These are phyloP conservation scores for Prillingera fragicola DNA, from an alignment of 1,284 basidiomycete species.

Conservation along the genomic window DNA sequence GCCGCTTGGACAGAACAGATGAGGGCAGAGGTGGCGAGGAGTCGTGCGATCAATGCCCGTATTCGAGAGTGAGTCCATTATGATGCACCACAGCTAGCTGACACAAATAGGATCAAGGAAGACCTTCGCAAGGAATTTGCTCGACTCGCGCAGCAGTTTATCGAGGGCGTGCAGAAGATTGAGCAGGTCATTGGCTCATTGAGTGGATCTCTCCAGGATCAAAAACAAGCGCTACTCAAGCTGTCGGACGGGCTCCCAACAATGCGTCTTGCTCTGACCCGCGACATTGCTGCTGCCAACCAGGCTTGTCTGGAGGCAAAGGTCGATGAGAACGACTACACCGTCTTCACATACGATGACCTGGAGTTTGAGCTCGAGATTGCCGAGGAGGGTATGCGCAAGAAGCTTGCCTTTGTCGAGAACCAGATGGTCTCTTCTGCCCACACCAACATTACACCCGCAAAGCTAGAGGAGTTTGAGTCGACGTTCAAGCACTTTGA, in stretches of 20 bases:
- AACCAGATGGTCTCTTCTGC: slow-evolving; percentile 80
- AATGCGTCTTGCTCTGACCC: slow-evolving; percentile 24
- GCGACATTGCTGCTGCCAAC: slow-evolving; percentile 51
- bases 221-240: slow-evolving; percentile 31
- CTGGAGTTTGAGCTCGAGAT: slow-evolving; percentile 84
- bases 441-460: slow-evolving; percentile 65
- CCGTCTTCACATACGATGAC: slow-evolving; percentile 83
- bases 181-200: slow-evolving; percentile 71
- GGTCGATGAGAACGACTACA: slow-evolving; percentile 96
- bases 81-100: background rate
- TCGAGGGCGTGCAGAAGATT: slow-evolving; percentile 62
- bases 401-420: slow-evolving; percentile 91
- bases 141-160: slow-evolving; percentile 75
- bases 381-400: slow-evolving; percentile 70
- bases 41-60: slow-evolving; percentile 79
- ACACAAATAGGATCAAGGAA: slow-evolving; percentile 76
- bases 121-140: slow-evolving; percentile 76
- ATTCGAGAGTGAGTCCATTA: slow-evolving; percentile 68
- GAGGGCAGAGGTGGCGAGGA: slow-evolving; percentile 68
- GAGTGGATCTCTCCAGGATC: slow-evolving; percentile 66
- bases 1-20: slow-evolving; percentile 69
- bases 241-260: slow-evolving; percentile 28
- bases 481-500: slow-evolving; percentile 97
- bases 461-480: slow-evolving; percentile 95
- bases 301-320: slow-evolving; percentile 80